Evolutionary conservation across 352 stramenopile species (phyloP).

Genomic region (Pythium graminicola): DNA sequence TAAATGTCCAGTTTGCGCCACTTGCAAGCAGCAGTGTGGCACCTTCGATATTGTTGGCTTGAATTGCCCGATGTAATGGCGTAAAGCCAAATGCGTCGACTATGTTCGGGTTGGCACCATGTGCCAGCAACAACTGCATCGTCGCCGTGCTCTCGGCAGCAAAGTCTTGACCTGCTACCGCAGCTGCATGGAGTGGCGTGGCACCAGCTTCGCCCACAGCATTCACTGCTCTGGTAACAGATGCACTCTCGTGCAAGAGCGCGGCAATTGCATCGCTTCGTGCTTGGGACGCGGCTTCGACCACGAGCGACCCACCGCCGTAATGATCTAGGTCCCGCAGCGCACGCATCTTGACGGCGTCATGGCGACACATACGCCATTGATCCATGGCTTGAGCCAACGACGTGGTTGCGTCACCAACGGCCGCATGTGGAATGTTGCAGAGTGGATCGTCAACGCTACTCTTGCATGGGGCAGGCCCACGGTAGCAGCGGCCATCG

Average conservation of each 20-base stretch:
- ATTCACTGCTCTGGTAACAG: neutral
- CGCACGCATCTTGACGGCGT: constrained; percentile 22
- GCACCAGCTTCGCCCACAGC: constrained; percentile 15
- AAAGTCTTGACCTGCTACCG: neutral
- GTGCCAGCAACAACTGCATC: constrained; percentile 25
- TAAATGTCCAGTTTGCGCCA: constrained; percentile 27
- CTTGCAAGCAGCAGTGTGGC: constrained; percentile 27
- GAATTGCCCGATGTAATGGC: constrained; percentile 27
- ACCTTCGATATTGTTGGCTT: constrained; percentile 25
- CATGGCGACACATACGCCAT: constrained; percentile 24
- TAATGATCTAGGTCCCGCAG: constrained; percentile 20
- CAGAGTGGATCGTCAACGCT: constrained; percentile 34
- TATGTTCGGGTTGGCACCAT: constrained; percentile 19
- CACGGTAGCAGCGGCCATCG: constrained; percentile 25
- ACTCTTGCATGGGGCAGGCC: constrained; percentile 21
- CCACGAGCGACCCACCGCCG: constrained; percentile 16
- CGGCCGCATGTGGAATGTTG: constrained; percentile 24
- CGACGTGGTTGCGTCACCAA: constrained; percentile 2
- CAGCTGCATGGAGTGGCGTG: constrained; percentile 24
- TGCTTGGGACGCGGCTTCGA: constrained; percentile 16
- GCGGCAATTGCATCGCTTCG: constrained; percentile 17
- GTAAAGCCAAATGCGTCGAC: constrained; percentile 32
- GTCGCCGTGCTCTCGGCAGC: constrained; percentile 2
- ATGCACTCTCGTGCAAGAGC: constrained; percentile 20
- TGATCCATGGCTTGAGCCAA: constrained; percentile 5